Conservation (phyloP, 176 grass and related monocot genomes). For the Carex parvula region DNA sequence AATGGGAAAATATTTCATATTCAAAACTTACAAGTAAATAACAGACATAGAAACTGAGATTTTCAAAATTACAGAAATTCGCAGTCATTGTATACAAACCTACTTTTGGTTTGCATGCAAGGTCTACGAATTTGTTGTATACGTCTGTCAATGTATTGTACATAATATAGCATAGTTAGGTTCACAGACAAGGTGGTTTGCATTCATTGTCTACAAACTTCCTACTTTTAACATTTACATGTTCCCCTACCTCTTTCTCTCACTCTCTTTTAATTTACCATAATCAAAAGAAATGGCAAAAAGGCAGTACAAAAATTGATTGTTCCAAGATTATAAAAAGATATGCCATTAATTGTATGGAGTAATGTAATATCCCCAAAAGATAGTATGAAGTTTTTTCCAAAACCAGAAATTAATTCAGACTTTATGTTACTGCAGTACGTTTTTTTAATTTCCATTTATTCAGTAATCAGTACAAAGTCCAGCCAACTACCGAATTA, state of each 20-base stretch:
- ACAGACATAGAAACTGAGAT: background rate
- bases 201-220: background rate
- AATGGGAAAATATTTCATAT: background rate
- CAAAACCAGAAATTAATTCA: conserved; percentile 9
- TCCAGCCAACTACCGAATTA: conserved; percentile 5
- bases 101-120: background rate
- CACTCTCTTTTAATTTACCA: background rate
- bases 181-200: background rate
- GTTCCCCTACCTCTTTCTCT: background rate
- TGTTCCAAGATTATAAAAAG: conserved; percentile 4
- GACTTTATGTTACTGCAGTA: background rate
- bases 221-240: background rate
- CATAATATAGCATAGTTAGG: background rate
- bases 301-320: background rate
- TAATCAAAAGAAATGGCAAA: background rate
- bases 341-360: background rate
- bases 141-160: background rate
- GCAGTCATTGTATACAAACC: background rate
- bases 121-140: background rate
- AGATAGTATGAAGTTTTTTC: background rate
- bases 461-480: background rate
- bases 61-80: background rate
- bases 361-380: background rate
- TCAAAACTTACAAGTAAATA: background rate
- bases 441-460: conserved; percentile 8